Conservation (phyloP, 1,284 basidiomycete genomes). For the Ceratobasidium sp. region DNA sequence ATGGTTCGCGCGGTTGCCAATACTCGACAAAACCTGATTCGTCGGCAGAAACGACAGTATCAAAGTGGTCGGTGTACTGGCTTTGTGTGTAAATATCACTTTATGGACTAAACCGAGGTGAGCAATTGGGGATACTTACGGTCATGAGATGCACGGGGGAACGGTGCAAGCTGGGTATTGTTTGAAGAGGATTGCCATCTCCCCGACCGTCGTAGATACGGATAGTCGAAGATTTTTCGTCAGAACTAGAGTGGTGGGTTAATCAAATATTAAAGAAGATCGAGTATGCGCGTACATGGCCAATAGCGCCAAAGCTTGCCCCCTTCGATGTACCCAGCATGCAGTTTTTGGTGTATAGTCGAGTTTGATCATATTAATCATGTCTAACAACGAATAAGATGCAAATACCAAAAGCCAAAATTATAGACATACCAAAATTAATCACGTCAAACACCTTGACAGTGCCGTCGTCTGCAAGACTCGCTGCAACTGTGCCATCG, state of each 20-base stretch:
- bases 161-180: slow-evolving; percentile 78
- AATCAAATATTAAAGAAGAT: slow-evolving; percentile 17
- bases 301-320: slow-evolving; percentile 85
- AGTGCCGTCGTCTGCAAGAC: slow-evolving; percentile 81
- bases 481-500: slow-evolving; percentile 93
- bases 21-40: slow-evolving; percentile 96
- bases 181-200: slow-evolving; percentile 76
- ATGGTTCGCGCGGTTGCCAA: slow-evolving; percentile 91
- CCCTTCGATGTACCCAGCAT: slow-evolving; percentile 92
- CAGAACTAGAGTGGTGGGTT: slow-evolving; percentile 67
- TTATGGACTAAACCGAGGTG: slow-evolving; percentile 5
- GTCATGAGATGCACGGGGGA: slow-evolving; percentile 90
- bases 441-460: slow-evolving; percentile 97
- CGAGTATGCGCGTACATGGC: slow-evolving; percentile 70
- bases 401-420: not conserved
- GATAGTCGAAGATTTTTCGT: slow-evolving; percentile 76
- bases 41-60: slow-evolving; percentile 94
- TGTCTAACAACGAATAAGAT: slow-evolving; percentile 64
- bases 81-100: slow-evolving; percentile 37
- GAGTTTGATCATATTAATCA: slow-evolving; percentile 98
- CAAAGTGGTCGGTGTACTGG: slow-evolving; percentile 89
- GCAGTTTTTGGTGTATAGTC: slow-evolving; percentile 84
- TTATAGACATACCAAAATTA: slow-evolving; percentile 84
- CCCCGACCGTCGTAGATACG: slow-evolving; percentile 94
- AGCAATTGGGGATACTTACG: slow-evolving; percentile 59